Base-by-base conservation (phyloP, 352 stramenopile species). In the Phytophthora crassamura region DNA sequence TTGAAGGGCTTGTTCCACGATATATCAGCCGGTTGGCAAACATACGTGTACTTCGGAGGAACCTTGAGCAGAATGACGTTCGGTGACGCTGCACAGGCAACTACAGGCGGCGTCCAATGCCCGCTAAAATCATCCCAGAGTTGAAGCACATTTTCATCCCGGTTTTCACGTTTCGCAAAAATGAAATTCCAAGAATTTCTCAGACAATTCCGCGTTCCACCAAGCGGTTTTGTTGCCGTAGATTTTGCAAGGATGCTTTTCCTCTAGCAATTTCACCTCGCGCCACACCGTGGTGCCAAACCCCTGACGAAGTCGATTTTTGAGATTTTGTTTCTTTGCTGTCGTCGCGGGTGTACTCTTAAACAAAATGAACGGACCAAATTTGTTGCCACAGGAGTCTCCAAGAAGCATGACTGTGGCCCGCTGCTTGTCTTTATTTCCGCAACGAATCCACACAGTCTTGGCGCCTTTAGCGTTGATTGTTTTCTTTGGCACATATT, bases 401-500 rank as follows among this genome's bases (percentile, higher is more conserved):
- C 34, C 42, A 41, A 54, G 34, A 8, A 62, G n/a, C n/a, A n/a
- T n/a, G n/a, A n/a, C n/a, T n/a, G n/a, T n/a, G n/a, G n/a, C n/a
- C n/a, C n/a, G n/a, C 22, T 22, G 54, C 47, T 57, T 70, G 22
- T 60, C 46, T 58, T 64, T 60, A 25, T 45, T 51, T 5, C 32
- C 20, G 20, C 52, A 39, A 5, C 40, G 30, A 0, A 60, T 18
- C 54, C 53, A 70, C 8, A 64, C 52, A 1, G 40, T 64, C 47
- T 60, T 70, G 6, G 47, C n/a, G 5, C 52, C 61, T 12, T 38
- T 48, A 1, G 30, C 5, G 9, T 18, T 54, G 10, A 69, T 60
- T 0, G 46, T 54, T 46, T 20, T 16, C n/a, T 55, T 64, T 5
- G 52, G 46, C 7, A 69, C 9, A 30, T 69, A 69, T 20, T 64